Evolutionary conservation across 371 early-diverging fungal species (phyloP).

Genomic region (Mucor mucedo): DNA sequence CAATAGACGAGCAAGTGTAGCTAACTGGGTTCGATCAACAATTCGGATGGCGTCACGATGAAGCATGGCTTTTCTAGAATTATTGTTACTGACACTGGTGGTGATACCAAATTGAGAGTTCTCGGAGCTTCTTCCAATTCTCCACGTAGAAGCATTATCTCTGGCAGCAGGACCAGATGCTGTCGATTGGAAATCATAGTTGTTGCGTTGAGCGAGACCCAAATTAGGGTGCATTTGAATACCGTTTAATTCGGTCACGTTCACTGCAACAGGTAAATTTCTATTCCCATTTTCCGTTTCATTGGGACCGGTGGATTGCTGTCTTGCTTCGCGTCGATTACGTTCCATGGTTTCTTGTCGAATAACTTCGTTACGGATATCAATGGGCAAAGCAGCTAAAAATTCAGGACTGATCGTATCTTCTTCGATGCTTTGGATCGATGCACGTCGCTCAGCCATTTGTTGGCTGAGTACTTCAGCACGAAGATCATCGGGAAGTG

Average conservation of each 20-base stretch:
- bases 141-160: conserved; percentile 9
- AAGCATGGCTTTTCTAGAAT: conserved; percentile 15
- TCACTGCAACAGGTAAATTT: conserved; percentile 6
- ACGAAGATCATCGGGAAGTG: conserved; percentile 94
- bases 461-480: conserved; percentile 88
- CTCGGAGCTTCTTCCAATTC: conserved; percentile 4
- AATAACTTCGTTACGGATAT: conserved; percentile 81
- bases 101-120: neutral
- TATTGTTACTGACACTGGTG: neutral
- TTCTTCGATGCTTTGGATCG: conserved; percentile 34
- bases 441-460: conserved; percentile 30
- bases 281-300: conserved; percentile 13
- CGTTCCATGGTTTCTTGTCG: conserved; percentile 66
- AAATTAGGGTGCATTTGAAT: conserved; percentile 6
- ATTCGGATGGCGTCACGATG: conserved; percentile 77
- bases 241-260: conserved; percentile 40
- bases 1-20: conserved; percentile 84
- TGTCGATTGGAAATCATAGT: neutral
- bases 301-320: conserved; percentile 28
- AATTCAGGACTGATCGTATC: conserved; percentile 76
- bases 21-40: conserved; percentile 78
- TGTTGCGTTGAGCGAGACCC: neutral
- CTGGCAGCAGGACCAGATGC: neutral
- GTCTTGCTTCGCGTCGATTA: conserved; percentile 45
- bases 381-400: conserved; percentile 79